These are phyloP conservation scores for Gypsophila paniculata DNA, from an alignment of 179 eudicot genomes.

Conservation along the genomic window DNA sequence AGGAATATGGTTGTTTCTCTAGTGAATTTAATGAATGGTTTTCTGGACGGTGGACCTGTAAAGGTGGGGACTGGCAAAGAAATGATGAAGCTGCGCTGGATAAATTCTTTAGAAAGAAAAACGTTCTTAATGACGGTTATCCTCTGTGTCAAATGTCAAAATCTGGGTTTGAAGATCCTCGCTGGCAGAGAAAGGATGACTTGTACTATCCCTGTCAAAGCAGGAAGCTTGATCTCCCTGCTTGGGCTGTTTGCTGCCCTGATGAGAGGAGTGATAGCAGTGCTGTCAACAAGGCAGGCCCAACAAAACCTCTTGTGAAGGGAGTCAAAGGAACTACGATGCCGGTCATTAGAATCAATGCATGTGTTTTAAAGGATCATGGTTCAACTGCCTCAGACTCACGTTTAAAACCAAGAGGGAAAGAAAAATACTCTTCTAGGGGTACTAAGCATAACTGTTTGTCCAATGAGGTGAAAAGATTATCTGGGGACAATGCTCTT, in stretches of 20 bases:
- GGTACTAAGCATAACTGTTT: conserved; percentile 41
- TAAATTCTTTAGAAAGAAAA: conserved; percentile 49
- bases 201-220: conserved; percentile 60
- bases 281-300: conserved; percentile 41
- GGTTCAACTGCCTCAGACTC: conserved; percentile 70
- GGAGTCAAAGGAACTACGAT: conserved; percentile 74
- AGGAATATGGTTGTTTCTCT: conserved; percentile 37
- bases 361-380: conserved; percentile 82
- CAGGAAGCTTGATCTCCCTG: conserved; percentile 74
- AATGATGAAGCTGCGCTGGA: conserved; percentile 68
- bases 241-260: conserved; percentile 70
- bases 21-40: conserved; percentile 51
- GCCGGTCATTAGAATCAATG: conserved; percentile 85
- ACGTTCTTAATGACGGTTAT: conserved; percentile 88
- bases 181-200: conserved; percentile 69
- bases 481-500: conserved; percentile 44
- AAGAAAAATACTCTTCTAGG: conserved; percentile 61
- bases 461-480: conserved; percentile 54
- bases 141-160: conserved; percentile 80
- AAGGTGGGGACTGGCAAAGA: conserved; percentile 95
- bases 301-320: conserved; percentile 48
- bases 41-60: conserved; percentile 75
- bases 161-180: conserved; percentile 83
- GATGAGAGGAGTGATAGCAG: conserved; percentile 62
- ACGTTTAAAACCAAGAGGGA: conserved; percentile 55